phyloP scores from a whole-genome alignment of 2,329 filamentous ascomycete genomes.

The Sordariomycetes sp. region DNA sequence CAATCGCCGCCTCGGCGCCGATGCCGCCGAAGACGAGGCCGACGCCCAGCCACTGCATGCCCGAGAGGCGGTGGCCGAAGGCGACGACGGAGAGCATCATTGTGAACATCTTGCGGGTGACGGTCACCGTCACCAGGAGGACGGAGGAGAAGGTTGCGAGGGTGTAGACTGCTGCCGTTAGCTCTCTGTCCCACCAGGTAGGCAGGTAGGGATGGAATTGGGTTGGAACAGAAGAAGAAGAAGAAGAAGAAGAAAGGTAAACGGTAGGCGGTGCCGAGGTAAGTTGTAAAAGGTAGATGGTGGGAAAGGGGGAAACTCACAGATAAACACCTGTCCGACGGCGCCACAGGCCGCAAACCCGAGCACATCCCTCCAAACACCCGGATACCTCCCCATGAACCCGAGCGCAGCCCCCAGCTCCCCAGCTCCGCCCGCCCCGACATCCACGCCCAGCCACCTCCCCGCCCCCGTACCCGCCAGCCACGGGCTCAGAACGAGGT shows the following conservation, averaged over 20 bases:
- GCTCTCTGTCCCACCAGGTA: background rate
- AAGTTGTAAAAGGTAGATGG: background rate
- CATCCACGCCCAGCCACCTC: constrained; percentile 52
- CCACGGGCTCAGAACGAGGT: constrained; percentile 68
- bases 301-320: constrained; percentile 25
- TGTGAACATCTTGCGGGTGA: constrained; percentile 97
- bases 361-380: constrained; percentile 76
- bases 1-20: constrained; percentile 76
- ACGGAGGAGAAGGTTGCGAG: constrained; percentile 85
- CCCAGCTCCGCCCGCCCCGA: constrained; percentile 46
- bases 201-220: background rate
- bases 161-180: constrained; percentile 56
- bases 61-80: constrained; percentile 76
- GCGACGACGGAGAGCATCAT: constrained; percentile 94
- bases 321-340: constrained; percentile 93
- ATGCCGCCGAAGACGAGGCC: constrained; percentile 90
- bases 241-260: too few relatives aligned
- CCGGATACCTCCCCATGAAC: constrained; percentile 70
- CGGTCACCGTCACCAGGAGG: constrained; percentile 87
- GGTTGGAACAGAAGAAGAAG: background rate
- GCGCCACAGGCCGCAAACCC: constrained; percentile 85
- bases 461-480: constrained; percentile 55
- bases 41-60: constrained; percentile 92
- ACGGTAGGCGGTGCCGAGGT: background rate
- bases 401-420: constrained; percentile 68